Percentiles rank a stretch among this genome's conserved stretches.
Evolutionary conservation across 148 eudicot species (phyloP).

Genomic region (Rhododendron molle): DNA sequence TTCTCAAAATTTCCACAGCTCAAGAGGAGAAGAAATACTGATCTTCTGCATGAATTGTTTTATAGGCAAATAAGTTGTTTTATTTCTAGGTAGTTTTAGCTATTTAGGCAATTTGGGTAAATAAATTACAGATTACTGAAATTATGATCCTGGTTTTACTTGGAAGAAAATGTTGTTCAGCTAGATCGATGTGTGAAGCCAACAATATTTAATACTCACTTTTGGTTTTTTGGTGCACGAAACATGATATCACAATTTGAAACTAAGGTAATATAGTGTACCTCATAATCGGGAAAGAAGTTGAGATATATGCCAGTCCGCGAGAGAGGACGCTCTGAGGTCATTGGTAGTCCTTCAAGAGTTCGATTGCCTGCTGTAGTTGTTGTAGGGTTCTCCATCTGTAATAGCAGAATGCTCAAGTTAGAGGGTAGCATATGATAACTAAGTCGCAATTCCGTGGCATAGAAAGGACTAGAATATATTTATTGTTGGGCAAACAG

Average conservation of each 20-base stretch:
- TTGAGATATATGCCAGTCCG: slow-evolving; percentile 23
- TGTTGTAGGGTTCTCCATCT: slow-evolving; percentile 29
- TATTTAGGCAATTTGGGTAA: background rate
- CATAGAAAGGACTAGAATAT: background rate
- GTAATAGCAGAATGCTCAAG: slow-evolving; percentile 11
- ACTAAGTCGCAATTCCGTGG: background rate
- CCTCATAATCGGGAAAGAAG: slow-evolving; percentile 26
- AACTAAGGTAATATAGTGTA: background rate
- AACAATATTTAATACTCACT: background rate
- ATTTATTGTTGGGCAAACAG: background rate
- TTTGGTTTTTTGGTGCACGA: background rate
- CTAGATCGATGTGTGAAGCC: background rate
- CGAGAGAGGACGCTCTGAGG: slow-evolving; percentile 23
- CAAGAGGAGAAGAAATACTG: background rate
- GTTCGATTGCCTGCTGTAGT: slow-evolving; percentile 16
- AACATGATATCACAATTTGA: background rate
- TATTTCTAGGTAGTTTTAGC: no score
- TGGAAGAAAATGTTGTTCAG: background rate
- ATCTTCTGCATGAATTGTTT: background rate
- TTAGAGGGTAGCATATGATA: background rate
- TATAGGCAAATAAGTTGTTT: background rate
- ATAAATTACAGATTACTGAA: background rate
- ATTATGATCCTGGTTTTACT: background rate
- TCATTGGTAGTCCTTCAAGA: slow-evolving; percentile 28
- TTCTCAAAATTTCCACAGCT: background rate